Percentiles rank a stretch among this genome's conserved stretches.
phyloP scores from a whole-genome alignment of 768 basidiomycete species.

The Termitomyces sp. region DNA sequence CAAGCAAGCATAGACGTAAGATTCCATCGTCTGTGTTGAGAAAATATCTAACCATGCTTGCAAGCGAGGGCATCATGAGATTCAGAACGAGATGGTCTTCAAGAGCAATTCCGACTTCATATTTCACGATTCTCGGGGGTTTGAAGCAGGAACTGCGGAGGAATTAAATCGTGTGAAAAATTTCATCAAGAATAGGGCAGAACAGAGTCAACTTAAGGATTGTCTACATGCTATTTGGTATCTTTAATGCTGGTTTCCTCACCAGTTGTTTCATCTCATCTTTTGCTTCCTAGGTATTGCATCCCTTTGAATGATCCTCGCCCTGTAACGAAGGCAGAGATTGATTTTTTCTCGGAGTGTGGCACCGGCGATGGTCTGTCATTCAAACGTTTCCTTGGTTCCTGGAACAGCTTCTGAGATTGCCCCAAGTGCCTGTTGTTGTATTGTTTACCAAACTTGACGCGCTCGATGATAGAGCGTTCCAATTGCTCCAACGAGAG shows the following conservation, averaged over 20 bases:
- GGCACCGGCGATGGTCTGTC: constrained; percentile 13
- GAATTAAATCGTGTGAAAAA: constrained; percentile 8
- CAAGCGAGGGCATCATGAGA: constrained; percentile 13
- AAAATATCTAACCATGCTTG: background rate
- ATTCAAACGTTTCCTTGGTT: background rate
- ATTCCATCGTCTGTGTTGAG: background rate
- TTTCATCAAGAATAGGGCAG: constrained; percentile 7
- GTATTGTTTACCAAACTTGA: constrained; percentile 16
- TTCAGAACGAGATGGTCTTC: constrained; percentile 10
- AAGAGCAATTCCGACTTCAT: constrained; percentile 9
- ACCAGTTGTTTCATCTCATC: background rate
- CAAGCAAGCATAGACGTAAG: background rate
- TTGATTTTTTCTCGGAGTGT: constrained; percentile 9
- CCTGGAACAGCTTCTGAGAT: background rate
- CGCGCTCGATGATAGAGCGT: constrained; percentile 4
- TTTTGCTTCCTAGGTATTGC: constrained; percentile 8
- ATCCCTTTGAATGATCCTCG: constrained; percentile 10
- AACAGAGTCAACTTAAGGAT: constrained; percentile 2
- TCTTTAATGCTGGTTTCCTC: background rate
- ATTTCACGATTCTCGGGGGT: constrained; percentile 12
- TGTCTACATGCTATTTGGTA: constrained; percentile 16
- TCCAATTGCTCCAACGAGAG: constrained; percentile 2
- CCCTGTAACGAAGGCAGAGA: constrained; percentile 10
- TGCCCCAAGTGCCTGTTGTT: constrained; percentile 9
- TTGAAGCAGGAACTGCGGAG: constrained; percentile 14